phyloP scores from a whole-genome alignment of 768 basidiomycete species.

The Leccinellum albellum region DNA sequence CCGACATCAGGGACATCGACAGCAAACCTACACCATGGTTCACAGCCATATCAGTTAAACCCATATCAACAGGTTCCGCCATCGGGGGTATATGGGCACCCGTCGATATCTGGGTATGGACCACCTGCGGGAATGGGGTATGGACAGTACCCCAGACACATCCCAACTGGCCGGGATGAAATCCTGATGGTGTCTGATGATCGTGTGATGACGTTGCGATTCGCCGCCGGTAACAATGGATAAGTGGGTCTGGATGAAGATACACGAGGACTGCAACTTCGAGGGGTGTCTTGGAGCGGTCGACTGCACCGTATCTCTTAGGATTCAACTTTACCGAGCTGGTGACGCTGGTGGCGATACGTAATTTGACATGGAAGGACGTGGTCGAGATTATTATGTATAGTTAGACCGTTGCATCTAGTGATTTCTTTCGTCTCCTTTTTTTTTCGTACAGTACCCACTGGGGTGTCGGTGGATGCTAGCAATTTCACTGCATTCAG shows the following conservation, averaged over 20 bases:
- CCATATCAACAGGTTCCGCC: slow-evolving; percentile 30
- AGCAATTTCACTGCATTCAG: neutral
- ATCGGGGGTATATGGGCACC: slow-evolving; percentile 25
- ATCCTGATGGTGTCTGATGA: slow-evolving; percentile 91
- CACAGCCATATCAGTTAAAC: slow-evolving; percentile 28
- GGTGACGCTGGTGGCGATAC: no score
- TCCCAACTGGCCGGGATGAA: slow-evolving; percentile 67
- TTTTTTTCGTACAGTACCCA: neutral
- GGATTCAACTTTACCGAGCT: slow-evolving; percentile 12
- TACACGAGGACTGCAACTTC: neutral
- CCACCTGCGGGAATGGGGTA: slow-evolving; percentile 26
- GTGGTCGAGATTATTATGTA: slow-evolving; percentile 15
- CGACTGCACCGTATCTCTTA: slow-evolving; percentile 11
- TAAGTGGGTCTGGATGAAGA: slow-evolving; percentile 1
- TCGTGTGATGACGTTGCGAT: slow-evolving; percentile 67
- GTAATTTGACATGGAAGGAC: slow-evolving; percentile 4
- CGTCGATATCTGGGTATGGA: slow-evolving; percentile 27
- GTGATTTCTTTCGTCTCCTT: slow-evolving; percentile 20
- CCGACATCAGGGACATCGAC: slow-evolving; percentile 80
- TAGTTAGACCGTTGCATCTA: slow-evolving; percentile 26
- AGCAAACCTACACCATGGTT: slow-evolving; percentile 32
- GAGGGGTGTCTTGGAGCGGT: neutral
- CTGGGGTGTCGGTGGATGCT: no score
- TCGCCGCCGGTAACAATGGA: slow-evolving; percentile 33
- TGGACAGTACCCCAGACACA: slow-evolving; percentile 42